These are phyloP conservation scores for Colletotrichum sp. DNA, from an alignment of 2,329 filamentous ascomycete species.

Conservation along the genomic window DNA sequence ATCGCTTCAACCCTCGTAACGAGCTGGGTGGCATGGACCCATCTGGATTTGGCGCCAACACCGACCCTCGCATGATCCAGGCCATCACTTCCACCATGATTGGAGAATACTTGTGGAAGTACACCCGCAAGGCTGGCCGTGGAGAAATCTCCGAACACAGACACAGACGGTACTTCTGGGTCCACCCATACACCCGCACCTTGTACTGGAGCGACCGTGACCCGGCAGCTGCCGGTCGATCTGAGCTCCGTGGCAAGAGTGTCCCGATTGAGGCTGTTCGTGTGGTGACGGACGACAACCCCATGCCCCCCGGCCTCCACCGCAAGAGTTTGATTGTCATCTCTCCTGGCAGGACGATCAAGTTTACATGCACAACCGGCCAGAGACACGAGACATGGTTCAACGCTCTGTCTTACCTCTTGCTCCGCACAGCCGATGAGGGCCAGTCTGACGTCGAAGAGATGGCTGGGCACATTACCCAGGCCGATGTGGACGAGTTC, in stretches of 20 bases:
- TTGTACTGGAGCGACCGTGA: slow-evolving; percentile 96
- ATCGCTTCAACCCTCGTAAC: slow-evolving; percentile 78
- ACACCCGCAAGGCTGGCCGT: slow-evolving; percentile 92
- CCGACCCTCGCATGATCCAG: slow-evolving; percentile 97
- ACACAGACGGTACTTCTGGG: slow-evolving; percentile 97
- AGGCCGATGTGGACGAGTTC: slow-evolving; percentile 78
- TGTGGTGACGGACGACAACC: slow-evolving; percentile 93
- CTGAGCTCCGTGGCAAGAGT: slow-evolving; percentile 83
- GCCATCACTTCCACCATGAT: slow-evolving; percentile 99
- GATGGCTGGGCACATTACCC: slow-evolving; percentile 60
- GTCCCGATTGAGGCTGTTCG: slow-evolving; percentile 92
- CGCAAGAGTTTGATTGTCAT: slow-evolving; percentile 91
- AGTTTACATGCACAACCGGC: slow-evolving; percentile 92
- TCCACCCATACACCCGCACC: slow-evolving; percentile 95
- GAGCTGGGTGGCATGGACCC: slow-evolving; percentile 55
- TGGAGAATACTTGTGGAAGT: slow-evolving; percentile 98
- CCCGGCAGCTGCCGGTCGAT: slow-evolving; percentile 77
- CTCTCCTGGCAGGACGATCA: slow-evolving; percentile 86
- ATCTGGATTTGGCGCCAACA: slow-evolving; percentile 70
- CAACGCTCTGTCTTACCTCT: slow-evolving; percentile 92
- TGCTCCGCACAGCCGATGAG: slow-evolving; percentile 76
- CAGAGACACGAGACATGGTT: slow-evolving; percentile 99
- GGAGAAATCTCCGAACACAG: slow-evolving; percentile 87
- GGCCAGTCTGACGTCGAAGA: slow-evolving; percentile 67
- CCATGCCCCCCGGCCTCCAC: slow-evolving; percentile 92